Conservation (phyloP, 208 protist species). For the Vickermania spadyakhi region DNA sequence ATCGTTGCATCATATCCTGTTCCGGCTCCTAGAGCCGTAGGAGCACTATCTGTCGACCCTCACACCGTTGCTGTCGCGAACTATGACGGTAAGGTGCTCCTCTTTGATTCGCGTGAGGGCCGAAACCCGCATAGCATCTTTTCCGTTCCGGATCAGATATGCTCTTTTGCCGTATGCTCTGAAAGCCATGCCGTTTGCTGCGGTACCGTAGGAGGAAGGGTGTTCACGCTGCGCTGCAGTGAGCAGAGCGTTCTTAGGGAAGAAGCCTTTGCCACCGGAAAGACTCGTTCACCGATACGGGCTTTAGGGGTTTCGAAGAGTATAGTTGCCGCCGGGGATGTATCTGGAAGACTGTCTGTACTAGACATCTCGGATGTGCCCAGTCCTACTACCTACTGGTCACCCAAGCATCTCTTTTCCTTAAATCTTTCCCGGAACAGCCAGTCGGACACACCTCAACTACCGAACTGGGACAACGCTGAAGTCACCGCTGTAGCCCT, state of each 20-base stretch:
- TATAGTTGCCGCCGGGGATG: constrained; percentile 38
- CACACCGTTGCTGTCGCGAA: constrained; percentile 34
- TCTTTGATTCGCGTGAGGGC: constrained; percentile 37
- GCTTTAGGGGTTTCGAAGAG: constrained; percentile 14
- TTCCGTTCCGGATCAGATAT: constrained; percentile 51
- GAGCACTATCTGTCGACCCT: constrained; percentile 15
- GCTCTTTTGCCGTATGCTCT: constrained; percentile 14
- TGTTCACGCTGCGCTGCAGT: constrained; percentile 45
- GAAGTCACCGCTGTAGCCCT: constrained; percentile 29
- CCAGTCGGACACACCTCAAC: neutral
- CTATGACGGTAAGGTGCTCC: constrained; percentile 57
- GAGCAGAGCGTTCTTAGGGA: constrained; percentile 23
- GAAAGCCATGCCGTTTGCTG: constrained; percentile 22
- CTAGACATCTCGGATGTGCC: constrained; percentile 42
- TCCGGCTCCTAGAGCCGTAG: constrained; percentile 27
- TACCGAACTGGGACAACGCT: constrained; percentile 5
- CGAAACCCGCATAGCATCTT: constrained; percentile 17
- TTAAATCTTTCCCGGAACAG: neutral
- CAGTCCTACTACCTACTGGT: constrained; percentile 36
- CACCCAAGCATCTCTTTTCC: constrained; percentile 19
- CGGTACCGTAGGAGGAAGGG: constrained; percentile 44
- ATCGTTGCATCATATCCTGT: constrained; percentile 14
- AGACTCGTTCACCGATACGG: constrained; percentile 24
- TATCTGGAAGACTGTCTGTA: constrained; percentile 24
- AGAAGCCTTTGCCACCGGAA: constrained; percentile 46